Evolutionary conservation across 164 flowering plant species (phyloP), one percentile per base, ranked within the genome.

Genomic region (Taxillus chinensis): DNA sequence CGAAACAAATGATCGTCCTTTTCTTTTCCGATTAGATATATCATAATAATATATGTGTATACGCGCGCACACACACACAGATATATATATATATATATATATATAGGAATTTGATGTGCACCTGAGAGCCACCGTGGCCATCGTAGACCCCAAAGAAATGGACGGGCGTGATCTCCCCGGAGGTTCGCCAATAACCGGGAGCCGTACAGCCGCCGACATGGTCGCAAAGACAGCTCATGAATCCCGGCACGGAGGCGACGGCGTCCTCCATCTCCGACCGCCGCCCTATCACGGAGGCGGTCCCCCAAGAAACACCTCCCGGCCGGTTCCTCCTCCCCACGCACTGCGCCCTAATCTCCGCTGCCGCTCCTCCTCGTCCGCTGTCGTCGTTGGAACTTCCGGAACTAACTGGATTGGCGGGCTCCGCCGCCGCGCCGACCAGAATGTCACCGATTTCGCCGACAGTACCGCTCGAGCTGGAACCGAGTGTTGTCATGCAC

Each of bases 81-180:
- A 5, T 43, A 43, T 43, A 43, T 43, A 43, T 43, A 43, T 43
- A 43, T 43, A 43, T 43, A 43, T 43, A 43, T 43, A 43, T 43
- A 8, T 43, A 43, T 27, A 27, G 27, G 27, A 27, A 27, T 27
- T 27, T 16, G 14, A 17, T 39, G 51, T 1, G 50, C 61, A 87
- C 95, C 90, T 87, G 89, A 62, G 83, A 71, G 52, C 95, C 95
- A 5, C 95, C 95, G 41, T 87, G 95, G n/a, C 95, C 95, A 54
- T 87, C 95, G 71, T 78, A 87, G n/a, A 87, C 90, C 53, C 87
- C 89, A 72, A 87, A 85, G 82, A 87, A 85, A 73, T 82, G 84
- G 39, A 82, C 70, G 11, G 86, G 85, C 41, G 81, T 75, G 71
- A 77, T 69, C 70, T 79, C 79, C 3, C 17, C 59, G 66, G 87